phyloP scores from a whole-genome alignment of 805 yeast genomes.

The Pichia nanzhaoensis region DNA sequence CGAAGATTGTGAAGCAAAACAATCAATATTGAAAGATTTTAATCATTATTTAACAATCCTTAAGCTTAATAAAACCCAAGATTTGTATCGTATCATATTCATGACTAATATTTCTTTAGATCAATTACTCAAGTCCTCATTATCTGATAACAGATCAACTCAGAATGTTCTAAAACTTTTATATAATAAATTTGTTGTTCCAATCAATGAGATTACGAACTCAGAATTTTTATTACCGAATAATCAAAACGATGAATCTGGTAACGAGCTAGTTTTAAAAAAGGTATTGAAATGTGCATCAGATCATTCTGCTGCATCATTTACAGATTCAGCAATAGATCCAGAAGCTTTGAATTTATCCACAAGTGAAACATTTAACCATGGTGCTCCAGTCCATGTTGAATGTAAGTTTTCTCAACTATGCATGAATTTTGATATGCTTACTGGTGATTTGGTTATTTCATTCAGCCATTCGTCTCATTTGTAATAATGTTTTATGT shows the following conservation, averaged over 20 bases:
- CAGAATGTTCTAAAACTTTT: slow-evolving; percentile 20
- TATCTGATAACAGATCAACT: slow-evolving; percentile 19
- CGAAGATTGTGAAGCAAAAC: slow-evolving; percentile 19
- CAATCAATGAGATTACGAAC: slow-evolving; percentile 26
- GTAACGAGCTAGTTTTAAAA: slow-evolving; percentile 9
- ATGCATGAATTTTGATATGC: slow-evolving; percentile 23
- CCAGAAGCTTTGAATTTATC: slow-evolving; percentile 18
- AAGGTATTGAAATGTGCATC: slow-evolving; percentile 18
- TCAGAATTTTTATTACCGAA: slow-evolving; percentile 24
- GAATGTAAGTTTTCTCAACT: slow-evolving; percentile 25
- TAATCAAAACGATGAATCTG: slow-evolving; percentile 6
- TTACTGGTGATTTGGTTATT: slow-evolving; percentile 23
- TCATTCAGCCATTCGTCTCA: slow-evolving; percentile 28
- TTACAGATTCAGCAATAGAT: slow-evolving; percentile 19
- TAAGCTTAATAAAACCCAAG: slow-evolving; percentile 20
- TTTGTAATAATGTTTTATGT: slow-evolving; percentile 3
- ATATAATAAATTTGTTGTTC: slow-evolving; percentile 26
- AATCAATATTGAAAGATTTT: slow-evolving; percentile 21
- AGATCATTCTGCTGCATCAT: slow-evolving; percentile 14
- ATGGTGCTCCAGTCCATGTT: slow-evolving; percentile 5
- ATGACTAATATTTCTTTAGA: slow-evolving; percentile 18
- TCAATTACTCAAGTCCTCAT: slow-evolving; percentile 18
- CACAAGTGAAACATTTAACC: slow-evolving; percentile 8
- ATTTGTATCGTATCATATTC: slow-evolving; percentile 22
- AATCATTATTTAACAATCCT: slow-evolving; percentile 23